phyloP scores from a whole-genome alignment of 2,329 filamentous ascomycete genomes.

The Sporothrix brunneoviolacea region DNA sequence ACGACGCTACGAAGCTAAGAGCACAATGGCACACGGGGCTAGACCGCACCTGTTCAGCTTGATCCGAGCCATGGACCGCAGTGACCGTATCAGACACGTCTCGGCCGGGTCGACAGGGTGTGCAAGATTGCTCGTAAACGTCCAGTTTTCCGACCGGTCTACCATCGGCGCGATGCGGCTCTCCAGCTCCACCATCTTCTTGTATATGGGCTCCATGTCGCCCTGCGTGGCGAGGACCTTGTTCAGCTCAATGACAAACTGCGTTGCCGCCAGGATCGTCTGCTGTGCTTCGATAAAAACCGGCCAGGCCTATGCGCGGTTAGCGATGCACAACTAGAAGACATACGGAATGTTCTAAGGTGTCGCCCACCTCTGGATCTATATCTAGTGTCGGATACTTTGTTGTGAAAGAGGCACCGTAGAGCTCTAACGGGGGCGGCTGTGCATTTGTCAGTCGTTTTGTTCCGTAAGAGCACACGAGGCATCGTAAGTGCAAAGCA shows the following conservation, averaged over 20 bases:
- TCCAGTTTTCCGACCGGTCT: constrained; percentile 30
- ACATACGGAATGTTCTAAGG: not conserved
- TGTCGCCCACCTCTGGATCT: constrained; percentile 33
- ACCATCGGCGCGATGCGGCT: constrained; percentile 31
- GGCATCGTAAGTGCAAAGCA: no score
- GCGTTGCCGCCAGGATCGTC: constrained; percentile 39
- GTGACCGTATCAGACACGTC: constrained; percentile 34
- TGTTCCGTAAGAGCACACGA: no score
- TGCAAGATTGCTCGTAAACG: constrained; percentile 27
- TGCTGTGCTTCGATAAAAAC: constrained; percentile 41
- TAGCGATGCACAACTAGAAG: not conserved
- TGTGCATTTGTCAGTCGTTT: no score
- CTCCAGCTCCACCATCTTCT: constrained; percentile 36
- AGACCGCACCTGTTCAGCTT: constrained; percentile 48
- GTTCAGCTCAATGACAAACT: constrained; percentile 43
- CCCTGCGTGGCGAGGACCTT: constrained; percentile 31
- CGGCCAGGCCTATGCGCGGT: constrained; percentile 31
- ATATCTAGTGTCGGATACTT: constrained; percentile 34
- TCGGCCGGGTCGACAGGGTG: constrained; percentile 34
- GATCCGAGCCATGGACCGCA: constrained; percentile 41
- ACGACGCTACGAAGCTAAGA: no score
- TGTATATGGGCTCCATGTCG: constrained; percentile 34
- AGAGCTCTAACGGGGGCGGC: constrained; percentile 19
- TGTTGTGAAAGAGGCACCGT: constrained; percentile 35
- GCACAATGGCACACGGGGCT: no score